phyloP scores from a whole-genome alignment of 768 basidiomycete species.

The Mycena kentingensis region DNA sequence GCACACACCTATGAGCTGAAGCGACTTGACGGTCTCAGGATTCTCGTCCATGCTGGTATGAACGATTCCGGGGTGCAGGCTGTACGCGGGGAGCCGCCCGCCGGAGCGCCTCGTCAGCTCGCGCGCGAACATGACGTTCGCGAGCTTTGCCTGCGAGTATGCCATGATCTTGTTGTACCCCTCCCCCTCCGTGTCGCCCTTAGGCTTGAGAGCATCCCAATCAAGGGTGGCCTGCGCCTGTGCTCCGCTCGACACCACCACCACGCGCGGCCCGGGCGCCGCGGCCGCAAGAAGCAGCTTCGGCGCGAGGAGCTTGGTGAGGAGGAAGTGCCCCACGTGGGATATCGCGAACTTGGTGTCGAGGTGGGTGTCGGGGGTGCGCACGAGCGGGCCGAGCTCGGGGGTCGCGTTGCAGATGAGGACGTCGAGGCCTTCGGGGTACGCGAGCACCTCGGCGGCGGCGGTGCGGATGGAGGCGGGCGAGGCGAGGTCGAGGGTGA shows the following conservation, averaged over 20 bases:
- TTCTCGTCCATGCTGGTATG: too few species aligned
- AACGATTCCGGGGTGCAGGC: slow-evolving; percentile 5
- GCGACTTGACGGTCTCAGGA: too few species aligned
- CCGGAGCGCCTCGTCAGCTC: background rate
- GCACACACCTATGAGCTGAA: too few species aligned
- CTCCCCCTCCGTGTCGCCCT: background rate
- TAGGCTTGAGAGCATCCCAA: too few species aligned
- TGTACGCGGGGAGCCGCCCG: background rate
- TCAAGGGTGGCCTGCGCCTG: background rate
- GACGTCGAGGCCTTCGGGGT: slow-evolving; percentile 4
- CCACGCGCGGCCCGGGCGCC: background rate
- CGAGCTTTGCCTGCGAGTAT: background rate
- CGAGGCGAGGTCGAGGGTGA: slow-evolving; percentile 4
- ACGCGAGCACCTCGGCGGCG: slow-evolving; percentile 4
- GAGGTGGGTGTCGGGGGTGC: background rate
- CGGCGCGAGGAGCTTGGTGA: background rate
- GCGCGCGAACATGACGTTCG: background rate
- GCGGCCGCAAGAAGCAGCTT: background rate
- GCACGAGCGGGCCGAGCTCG: background rate
- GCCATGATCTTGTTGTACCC: background rate
- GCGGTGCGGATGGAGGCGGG: slow-evolving; percentile 5
- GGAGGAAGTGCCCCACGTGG: background rate
- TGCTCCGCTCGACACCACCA: background rate
- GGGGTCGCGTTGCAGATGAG: slow-evolving; percentile 6
- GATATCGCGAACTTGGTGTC: background rate